Percentiles rank a stretch among this genome's conserved stretches.
These are phyloP conservation scores for Sugiyamaella floridensis DNA, from an alignment of 805 yeast genomes.

Conservation along the genomic window DNA sequence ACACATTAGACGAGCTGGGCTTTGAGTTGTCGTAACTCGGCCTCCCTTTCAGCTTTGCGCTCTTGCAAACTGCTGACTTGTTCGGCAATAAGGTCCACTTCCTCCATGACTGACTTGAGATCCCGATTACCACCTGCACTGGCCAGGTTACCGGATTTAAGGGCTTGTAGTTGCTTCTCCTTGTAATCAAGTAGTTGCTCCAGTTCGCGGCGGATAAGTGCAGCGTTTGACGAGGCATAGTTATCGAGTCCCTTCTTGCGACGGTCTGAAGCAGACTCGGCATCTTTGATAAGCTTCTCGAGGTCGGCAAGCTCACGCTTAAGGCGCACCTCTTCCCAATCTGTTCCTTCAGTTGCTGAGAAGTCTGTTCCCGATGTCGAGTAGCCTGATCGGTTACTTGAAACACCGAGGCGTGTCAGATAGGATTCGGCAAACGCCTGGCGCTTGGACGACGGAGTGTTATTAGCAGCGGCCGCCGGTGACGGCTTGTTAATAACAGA, in stretches of 20 bases:
- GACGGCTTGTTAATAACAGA: conserved; percentile 32
- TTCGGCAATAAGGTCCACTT: conserved; percentile 61
- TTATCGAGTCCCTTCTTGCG: conserved; percentile 31
- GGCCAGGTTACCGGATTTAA: conserved; percentile 27
- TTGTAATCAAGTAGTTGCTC: conserved; percentile 79
- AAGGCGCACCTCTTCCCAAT: conserved; percentile 87
- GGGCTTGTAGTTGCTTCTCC: conserved; percentile 46
- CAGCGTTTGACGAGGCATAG: conserved; percentile 28
- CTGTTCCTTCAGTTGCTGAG: conserved; percentile 52
- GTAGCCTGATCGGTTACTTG: conserved; percentile 26
- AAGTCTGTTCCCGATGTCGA: conserved; percentile 60
- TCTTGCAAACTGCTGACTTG: conserved; percentile 71
- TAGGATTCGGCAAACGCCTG: conserved; percentile 40
- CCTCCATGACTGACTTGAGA: conserved; percentile 37
- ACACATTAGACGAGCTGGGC: conserved; percentile 20
- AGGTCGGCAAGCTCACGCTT: conserved; percentile 71
- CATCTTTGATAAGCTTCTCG: conserved; percentile 56
- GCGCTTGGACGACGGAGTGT: conserved; percentile 18
- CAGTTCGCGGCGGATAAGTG: conserved; percentile 52
- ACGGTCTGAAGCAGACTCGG: conserved; percentile 42
- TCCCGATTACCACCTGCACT: conserved; percentile 7
- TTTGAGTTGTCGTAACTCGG: conserved; percentile 47
- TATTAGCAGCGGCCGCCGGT: conserved; percentile 3
- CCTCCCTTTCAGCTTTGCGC: conserved; percentile 54
- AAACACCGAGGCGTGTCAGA: conserved; percentile 50